phyloP scores from a whole-genome alignment of 176 grass and related monocot genomes.

The Lolium multiflorum region DNA sequence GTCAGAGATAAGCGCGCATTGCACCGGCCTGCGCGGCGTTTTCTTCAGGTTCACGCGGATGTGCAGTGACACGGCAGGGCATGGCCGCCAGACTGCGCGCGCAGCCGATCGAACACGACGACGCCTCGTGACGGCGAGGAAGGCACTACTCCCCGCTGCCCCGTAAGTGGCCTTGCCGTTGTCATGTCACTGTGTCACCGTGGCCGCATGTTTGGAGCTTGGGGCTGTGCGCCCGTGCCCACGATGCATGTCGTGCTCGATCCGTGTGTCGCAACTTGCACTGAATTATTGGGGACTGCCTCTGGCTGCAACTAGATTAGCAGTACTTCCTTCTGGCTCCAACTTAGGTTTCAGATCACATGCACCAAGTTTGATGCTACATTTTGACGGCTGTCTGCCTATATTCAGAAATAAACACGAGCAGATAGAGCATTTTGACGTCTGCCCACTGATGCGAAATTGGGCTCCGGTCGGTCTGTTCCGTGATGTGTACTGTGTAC shows the following conservation, averaged over 20 bases:
- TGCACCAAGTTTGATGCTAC: background rate
- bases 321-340: background rate
- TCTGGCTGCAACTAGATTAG: background rate
- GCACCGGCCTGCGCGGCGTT: background rate
- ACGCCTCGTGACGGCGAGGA: background rate
- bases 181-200: background rate
- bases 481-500: no score
- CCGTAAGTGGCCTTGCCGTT: conserved; percentile 36
- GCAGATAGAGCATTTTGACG: background rate
- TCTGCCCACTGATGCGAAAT: background rate
- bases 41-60: background rate
- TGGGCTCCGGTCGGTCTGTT: background rate
- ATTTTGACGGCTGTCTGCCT: background rate
- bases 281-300: background rate
- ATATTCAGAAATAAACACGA: background rate
- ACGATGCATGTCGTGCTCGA: background rate
- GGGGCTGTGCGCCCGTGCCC: background rate
- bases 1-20: background rate
- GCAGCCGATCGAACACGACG: background rate
- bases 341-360: background rate
- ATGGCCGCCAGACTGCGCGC: background rate
- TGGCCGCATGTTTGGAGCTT: background rate
- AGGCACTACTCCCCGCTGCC: background rate
- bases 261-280: conserved; percentile 6
- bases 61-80: background rate